Evolutionary conservation across 73 alveolate genomes (phyloP).

Genomic region (Breviolum minutum): DNA sequence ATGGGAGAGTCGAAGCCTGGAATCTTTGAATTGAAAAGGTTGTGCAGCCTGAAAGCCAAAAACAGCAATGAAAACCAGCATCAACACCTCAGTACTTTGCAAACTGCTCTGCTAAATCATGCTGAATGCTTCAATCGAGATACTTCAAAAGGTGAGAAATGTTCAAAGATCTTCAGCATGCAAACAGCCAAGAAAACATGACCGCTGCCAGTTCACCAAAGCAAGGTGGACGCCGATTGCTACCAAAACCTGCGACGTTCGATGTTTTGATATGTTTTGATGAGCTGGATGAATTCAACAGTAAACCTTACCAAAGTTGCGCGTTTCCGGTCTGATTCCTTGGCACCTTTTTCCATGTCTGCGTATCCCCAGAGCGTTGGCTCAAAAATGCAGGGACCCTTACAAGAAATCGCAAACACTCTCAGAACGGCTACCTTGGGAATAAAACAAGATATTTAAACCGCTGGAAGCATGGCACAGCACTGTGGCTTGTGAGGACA

Average conservation of each 20-base stretch:
- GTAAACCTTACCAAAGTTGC: neutral
- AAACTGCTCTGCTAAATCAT: no score
- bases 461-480: no score
- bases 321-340: neutral
- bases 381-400: no score
- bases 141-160: neutral
- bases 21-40: no score
- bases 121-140: no score
- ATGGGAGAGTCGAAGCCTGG: no score
- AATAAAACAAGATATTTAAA: no score
- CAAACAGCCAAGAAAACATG: neutral
- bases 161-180: neutral
- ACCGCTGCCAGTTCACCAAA: neutral
- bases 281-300: neutral
- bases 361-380: no score
- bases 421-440: no score
- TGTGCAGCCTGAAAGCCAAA: conserved; percentile 66
- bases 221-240: conserved; percentile 85
- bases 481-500: no score
- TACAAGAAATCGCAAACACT: no score
- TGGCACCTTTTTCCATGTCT: neutral
- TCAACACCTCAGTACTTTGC: conserved; percentile 10
- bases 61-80: conserved; percentile 61
- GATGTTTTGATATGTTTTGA: neutral
- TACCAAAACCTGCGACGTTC: conserved; percentile 15